Base-by-base conservation (phyloP, 1,139 yeast species). In the Kurtzmaniella quercitrusa region DNA sequence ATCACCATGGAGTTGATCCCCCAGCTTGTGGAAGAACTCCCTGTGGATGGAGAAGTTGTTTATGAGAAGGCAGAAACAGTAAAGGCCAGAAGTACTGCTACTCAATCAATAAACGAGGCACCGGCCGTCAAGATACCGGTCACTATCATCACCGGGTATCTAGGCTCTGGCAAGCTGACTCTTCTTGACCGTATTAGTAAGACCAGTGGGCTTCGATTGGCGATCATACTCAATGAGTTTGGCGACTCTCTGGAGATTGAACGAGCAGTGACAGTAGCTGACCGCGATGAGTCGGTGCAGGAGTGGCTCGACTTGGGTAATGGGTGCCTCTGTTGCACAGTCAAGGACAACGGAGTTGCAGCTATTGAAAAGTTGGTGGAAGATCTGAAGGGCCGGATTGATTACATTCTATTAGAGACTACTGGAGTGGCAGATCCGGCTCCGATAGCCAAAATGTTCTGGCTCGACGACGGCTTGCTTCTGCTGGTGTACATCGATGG, bases 361-460 rank as follows among this genome's bases (percentile, higher is more conserved):
- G 99, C 99, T 0, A 90, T 93, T 48, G 99, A 93, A 61, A 81
- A 88, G 48, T 75, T 93, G 54, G 82, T 93, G 53, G 85, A 81
- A 41, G 76, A 82, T 41, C 78, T 85, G 36, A 85, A 83, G 14
- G 84, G 79, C 38, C 76, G 75, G 44, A 91, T 93, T 47, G 98
- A 94, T 60, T 87, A 93, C 57, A 90, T 93, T 23, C 63, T 93
- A 23, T 67, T 94, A 45, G 99, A 93, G 59, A 94, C 99, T 0
- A 89, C 97, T 0, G 99, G 99, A 0, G 75, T 94, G n/a, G 98
- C 99, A 0, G 98, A 93, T 59, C 98, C 98, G 0, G 97, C 85
- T 0, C 98, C 98, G 0, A 89, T 93, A 33, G 96, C 97, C 8
- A 81, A 82, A 52, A 93, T 93, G 96, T 93, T 93, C 63, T 93